Evolutionary conservation across 179 eudicot species (phyloP), one percentile per base, ranked within the genome.

Genomic region (Heliamphora pulchella): DNA sequence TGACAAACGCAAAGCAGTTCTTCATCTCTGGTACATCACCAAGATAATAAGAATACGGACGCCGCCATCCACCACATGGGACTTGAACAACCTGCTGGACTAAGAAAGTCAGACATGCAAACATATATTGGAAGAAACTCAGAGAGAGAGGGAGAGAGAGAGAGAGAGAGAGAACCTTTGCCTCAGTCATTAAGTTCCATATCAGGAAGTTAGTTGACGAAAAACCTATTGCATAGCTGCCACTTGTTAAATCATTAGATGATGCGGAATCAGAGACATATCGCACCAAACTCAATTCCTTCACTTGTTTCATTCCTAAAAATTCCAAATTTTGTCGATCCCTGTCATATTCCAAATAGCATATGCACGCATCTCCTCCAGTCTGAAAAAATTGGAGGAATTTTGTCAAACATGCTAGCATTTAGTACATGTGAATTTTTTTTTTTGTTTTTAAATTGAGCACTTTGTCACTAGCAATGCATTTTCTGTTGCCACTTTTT

Each of bases 61-160:
- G 97, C 61, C 99, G 96, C 99, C 99, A 96, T 77, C 99, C 99
- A 75, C 99, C 99, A 83, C 99, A 96, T 75, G 90, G 83, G 82
- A 94, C 82, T 85, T 94, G 94, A 78, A 89, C 80, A 79, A 94
- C 92, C 99, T 96, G 87, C 76, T 63, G 51, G 85, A 76, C 80
- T 44, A 78, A 74, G 53, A 63, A 44, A 69, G 2, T 13, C n/a
- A 62, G 31, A 14, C 62, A 68, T 22, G 57, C 31, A 74, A 31
- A 31, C 53, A 77, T 61, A 14, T 8, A 20, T 80, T 62, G 54
- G 81, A 69, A 69, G 70, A 73, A 65, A 74, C 53, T 2, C 8
- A n/a, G n/a, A n/a, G n/a, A n/a, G n/a, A n/a, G 58, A 0, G 58
- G 1, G 58, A 9, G 71, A 14, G 77, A 11, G 71, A 80, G 73